phyloP scores from a whole-genome alignment of 2,329 filamentous ascomycete genomes.

The Aaosphaeria pasadenensis region DNA sequence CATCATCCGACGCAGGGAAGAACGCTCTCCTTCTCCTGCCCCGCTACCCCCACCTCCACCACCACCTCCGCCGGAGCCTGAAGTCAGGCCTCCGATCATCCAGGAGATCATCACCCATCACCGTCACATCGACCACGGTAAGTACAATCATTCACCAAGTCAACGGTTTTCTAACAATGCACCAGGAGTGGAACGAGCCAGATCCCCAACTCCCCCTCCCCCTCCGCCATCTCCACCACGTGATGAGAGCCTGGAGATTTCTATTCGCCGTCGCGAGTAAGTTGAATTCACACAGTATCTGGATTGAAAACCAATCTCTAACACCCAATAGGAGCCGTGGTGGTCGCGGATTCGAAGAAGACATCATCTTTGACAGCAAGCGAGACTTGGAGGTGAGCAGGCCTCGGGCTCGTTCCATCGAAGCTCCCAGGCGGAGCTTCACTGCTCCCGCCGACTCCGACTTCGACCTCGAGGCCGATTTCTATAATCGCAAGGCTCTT shows the following conservation, averaged over 20 bases:
- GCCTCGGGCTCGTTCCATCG: constrained; percentile 39
- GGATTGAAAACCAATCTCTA: background rate
- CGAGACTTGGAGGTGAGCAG: constrained; percentile 23
- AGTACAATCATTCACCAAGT: constrained; percentile 22
- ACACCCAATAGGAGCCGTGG: constrained; percentile 34
- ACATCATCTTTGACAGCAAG: constrained; percentile 44
- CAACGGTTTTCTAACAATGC: constrained; percentile 3
- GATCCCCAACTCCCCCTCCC: constrained; percentile 50
- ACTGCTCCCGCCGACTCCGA: constrained; percentile 42
- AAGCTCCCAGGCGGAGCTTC: constrained; percentile 43
- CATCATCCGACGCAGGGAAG: constrained; percentile 46
- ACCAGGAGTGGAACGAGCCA: constrained; percentile 45
- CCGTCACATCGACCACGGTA: constrained; percentile 82
- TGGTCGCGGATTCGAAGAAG: constrained; percentile 58
- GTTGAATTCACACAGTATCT: constrained; percentile 7
- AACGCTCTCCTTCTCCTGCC: constrained; percentile 51
- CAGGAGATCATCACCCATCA: constrained; percentile 89
- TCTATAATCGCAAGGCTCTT: constrained; percentile 65
- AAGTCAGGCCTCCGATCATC: constrained; percentile 76
- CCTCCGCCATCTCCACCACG: constrained; percentile 46
- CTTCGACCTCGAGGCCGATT: constrained; percentile 55
- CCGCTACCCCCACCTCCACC: constrained; percentile 44
- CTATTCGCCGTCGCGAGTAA: constrained; percentile 52
- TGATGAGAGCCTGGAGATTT: constrained; percentile 56
- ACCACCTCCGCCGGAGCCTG: constrained; percentile 57